Evolutionary conservation across 805 yeast species (phyloP).

Genomic region (Myxozyma monticola): DNA sequence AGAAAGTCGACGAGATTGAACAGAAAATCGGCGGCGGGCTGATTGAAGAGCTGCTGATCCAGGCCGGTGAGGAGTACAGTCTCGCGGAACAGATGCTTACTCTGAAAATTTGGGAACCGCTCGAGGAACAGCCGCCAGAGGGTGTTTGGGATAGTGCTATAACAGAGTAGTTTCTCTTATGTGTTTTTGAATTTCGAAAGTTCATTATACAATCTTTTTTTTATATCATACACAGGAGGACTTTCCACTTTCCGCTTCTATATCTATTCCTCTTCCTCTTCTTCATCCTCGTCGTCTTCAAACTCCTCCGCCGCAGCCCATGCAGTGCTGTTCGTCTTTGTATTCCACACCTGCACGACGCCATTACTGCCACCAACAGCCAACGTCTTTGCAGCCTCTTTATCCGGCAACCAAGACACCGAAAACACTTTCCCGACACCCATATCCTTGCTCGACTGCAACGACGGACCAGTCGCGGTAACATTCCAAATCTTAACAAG

Average conservation of each 20-base stretch:
- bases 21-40: conserved; percentile 75
- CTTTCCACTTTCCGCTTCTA: neutral
- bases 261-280: conserved; percentile 36
- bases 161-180: no score
- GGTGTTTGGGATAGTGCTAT: conserved; percentile 68
- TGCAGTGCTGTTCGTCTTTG: conserved; percentile 76
- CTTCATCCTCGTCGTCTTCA: conserved; percentile 56
- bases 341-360: conserved; percentile 89
- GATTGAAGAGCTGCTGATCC: conserved; percentile 77
- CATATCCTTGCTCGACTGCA: conserved; percentile 87
- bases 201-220: neutral
- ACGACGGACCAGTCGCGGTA: conserved; percentile 62
- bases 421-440: conserved; percentile 92
- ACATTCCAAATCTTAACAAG: conserved; percentile 85
- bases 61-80: conserved; percentile 77
- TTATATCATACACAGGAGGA: neutral
- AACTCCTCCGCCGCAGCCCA: conserved; percentile 64
- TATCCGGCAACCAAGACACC: conserved; percentile 79
- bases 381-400: conserved; percentile 70
- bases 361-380: conserved; percentile 85
- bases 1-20: conserved; percentile 66
- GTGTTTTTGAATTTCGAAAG: neutral
- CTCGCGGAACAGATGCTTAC: conserved; percentile 66
- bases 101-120: conserved; percentile 75
- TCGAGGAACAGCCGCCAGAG: conserved; percentile 73